Percentiles rank a stretch among this genome's conserved stretches.
These are phyloP conservation scores for Zalerion maritima DNA, from an alignment of 495 filamentous ascomycete genomes.

Conservation along the genomic window DNA sequence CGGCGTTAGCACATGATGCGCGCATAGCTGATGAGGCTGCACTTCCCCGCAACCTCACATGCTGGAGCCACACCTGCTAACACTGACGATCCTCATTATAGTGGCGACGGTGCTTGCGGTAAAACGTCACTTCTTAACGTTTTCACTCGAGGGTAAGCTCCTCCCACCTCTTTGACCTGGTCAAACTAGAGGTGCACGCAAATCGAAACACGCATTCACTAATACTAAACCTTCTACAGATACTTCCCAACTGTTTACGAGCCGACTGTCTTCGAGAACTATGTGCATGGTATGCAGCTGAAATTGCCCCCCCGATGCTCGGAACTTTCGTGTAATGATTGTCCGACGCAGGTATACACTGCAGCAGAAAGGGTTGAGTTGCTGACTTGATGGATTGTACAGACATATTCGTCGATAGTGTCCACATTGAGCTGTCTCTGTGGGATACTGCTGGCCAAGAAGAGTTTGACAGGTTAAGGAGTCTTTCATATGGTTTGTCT, in stretches of 20 bases:
- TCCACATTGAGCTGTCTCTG: slow-evolving; percentile 89
- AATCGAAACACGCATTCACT: neutral
- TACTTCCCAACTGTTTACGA: slow-evolving; percentile 99
- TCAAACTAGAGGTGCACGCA: neutral
- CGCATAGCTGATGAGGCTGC: no score
- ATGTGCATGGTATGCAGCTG: slow-evolving; percentile 69
- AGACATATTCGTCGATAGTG: slow-evolving; percentile 97
- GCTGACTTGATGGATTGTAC: slow-evolving; percentile 1
- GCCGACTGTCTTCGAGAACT: slow-evolving; percentile 98
- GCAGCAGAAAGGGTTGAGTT: no score
- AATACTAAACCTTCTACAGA: slow-evolving; percentile 26
- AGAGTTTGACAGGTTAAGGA: slow-evolving; percentile 94
- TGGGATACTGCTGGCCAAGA: slow-evolving; percentile 99
- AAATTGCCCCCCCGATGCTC: neutral
- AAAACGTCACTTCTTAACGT: slow-evolving; percentile 97
- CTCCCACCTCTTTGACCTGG: neutral
- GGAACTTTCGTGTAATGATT: no score
- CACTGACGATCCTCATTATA: slow-evolving; percentile 23
- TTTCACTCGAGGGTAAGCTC: slow-evolving; percentile 86
- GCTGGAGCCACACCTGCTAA: slow-evolving; percentile 12
- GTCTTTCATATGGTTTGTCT: slow-evolving; percentile 64
- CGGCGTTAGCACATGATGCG: no score
- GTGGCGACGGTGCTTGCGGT: slow-evolving; percentile 92
- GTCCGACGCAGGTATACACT: no score
- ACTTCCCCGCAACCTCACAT: no score